A percentile compares a stretch with the other conserved stretches of the same genome.
Conservation (phyloP, 768 basidiomycete genomes). For the Lactarius quietus region DNA sequence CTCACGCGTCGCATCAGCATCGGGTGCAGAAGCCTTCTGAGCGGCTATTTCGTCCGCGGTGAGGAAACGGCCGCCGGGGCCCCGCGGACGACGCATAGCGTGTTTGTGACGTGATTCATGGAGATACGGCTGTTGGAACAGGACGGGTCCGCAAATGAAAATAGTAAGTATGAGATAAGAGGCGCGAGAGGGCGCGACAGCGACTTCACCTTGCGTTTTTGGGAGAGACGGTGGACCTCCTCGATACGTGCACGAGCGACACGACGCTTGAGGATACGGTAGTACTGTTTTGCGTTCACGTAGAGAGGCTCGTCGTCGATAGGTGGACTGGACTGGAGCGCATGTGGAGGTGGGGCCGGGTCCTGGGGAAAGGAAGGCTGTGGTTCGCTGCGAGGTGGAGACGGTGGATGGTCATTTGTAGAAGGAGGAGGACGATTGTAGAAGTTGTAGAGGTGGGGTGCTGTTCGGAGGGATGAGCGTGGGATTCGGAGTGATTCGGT, state of each 20-base stretch:
- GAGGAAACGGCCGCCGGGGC: slow-evolving; percentile 96
- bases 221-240: slow-evolving; percentile 88
- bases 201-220: slow-evolving; percentile 78
- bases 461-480: slow-evolving; percentile 20
- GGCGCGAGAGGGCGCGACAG: slow-evolving; percentile 1
- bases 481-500: slow-evolving; percentile 21
- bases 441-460: slow-evolving; percentile 24
- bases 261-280: slow-evolving; percentile 94
- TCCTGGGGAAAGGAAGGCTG: slow-evolving; percentile 18
- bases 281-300: slow-evolving; percentile 99
- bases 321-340: slow-evolving; percentile 37
- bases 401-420: slow-evolving; percentile 27
- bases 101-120: slow-evolving; percentile 98
- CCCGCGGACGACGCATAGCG: slow-evolving; percentile 94
- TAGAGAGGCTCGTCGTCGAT: slow-evolving; percentile 97
- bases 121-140: slow-evolving; percentile 73
- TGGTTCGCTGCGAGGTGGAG: slow-evolving; percentile 21
- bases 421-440: slow-evolving; percentile 32
- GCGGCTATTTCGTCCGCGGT: slow-evolving; percentile 94
- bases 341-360: slow-evolving; percentile 29
- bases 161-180: background rate
- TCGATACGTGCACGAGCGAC: slow-evolving; percentile 88
- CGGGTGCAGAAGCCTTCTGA: slow-evolving; percentile 49
- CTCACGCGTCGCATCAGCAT: slow-evolving; percentile 33
- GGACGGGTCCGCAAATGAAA: slow-evolving; percentile 16